Conservation (phyloP, 2,329 filamentous ascomycete genomes). For the Neophaeococcomyces aloes region DNA sequence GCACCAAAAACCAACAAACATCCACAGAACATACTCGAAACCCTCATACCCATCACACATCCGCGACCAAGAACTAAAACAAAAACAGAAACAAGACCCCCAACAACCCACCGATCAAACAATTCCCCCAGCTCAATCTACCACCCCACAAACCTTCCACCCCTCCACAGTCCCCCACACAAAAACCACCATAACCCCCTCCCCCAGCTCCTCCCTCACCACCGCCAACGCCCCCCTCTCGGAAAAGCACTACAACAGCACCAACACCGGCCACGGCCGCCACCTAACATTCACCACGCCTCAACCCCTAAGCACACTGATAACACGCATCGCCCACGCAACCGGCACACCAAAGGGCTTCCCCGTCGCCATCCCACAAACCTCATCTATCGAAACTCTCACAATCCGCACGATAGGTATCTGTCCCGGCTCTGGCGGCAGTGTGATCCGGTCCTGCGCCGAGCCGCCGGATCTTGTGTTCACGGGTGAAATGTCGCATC, state of each 20-base stretch:
- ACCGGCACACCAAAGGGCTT: slow-evolving; percentile 59
- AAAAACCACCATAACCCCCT: slow-evolving; percentile 45
- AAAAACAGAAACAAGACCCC: background rate
- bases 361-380: slow-evolving; percentile 53
- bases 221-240: slow-evolving; percentile 22
- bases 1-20: slow-evolving; percentile 7
- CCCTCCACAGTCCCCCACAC: slow-evolving; percentile 36
- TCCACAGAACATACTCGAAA: slow-evolving; percentile 28
- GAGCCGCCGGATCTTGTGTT: slow-evolving; percentile 68
- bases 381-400: slow-evolving; percentile 41
- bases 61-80: background rate
- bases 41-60: slow-evolving; percentile 28
- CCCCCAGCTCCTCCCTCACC: slow-evolving; percentile 27
- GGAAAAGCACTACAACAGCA: slow-evolving; percentile 27
- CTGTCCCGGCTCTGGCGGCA: slow-evolving; percentile 78
- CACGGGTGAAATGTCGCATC: slow-evolving; percentile 87
- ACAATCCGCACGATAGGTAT: slow-evolving; percentile 63
- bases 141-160: slow-evolving; percentile 23
- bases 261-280: slow-evolving; percentile 51
- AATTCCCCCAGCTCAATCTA: background rate
- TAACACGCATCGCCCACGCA: slow-evolving; percentile 49
- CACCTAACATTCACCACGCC: slow-evolving; percentile 45
- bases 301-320: slow-evolving; percentile 46
- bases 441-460: slow-evolving; percentile 44
- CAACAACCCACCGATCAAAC: slow-evolving; percentile 13